These are phyloP conservation scores for Chalara sp. DNA, from an alignment of 2,329 filamentous ascomycete species.

Conservation along the genomic window DNA sequence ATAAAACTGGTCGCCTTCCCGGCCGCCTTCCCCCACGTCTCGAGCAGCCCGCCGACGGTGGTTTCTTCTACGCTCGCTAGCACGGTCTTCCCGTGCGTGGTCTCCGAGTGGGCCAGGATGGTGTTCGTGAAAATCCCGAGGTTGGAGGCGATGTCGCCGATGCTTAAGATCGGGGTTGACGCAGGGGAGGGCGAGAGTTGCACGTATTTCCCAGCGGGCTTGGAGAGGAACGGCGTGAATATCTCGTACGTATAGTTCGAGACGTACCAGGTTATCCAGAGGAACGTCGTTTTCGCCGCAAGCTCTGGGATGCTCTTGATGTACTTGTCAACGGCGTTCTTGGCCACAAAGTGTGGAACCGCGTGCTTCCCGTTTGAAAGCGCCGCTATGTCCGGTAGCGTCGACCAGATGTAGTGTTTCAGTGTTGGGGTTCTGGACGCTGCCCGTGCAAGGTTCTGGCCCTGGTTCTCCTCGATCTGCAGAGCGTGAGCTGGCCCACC, in stretches of 20 bases:
- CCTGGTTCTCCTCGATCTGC: slow-evolving; percentile 34
- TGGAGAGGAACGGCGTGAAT: slow-evolving; percentile 9
- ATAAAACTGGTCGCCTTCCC: slow-evolving; percentile 22
- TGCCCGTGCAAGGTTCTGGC: slow-evolving; percentile 37
- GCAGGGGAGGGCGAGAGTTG: slow-evolving; percentile 23
- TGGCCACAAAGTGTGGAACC: slow-evolving; percentile 30
- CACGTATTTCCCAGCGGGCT: slow-evolving; percentile 22
- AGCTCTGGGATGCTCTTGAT: slow-evolving; percentile 27
- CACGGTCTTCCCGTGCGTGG: slow-evolving; percentile 27
- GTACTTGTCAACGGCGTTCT: slow-evolving; percentile 28
- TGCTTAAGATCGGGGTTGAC: slow-evolving; percentile 21
- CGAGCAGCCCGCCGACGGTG: slow-evolving; percentile 24
- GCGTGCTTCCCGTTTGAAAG: slow-evolving; percentile 30
- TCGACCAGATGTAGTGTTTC: slow-evolving; percentile 37
- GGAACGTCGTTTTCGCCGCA: slow-evolving; percentile 33
- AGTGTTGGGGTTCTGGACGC: slow-evolving; percentile 34
- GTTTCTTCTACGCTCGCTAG: slow-evolving; percentile 19
- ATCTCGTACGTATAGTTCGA: slow-evolving; percentile 21
- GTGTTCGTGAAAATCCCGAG: slow-evolving; percentile 28
- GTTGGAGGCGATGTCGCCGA: slow-evolving; percentile 28
- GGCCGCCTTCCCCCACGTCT: slow-evolving; percentile 25
- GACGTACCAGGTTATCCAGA: slow-evolving; percentile 32
- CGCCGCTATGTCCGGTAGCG: slow-evolving; percentile 30
- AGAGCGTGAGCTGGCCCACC: slow-evolving; percentile 27
- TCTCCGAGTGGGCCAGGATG: slow-evolving; percentile 25